A percentile compares a stretch with the other conserved stretches of the same genome.
Conservation (phyloP, 2,329 filamentous ascomycete species). For the Fusarium odoratissimum region DNA sequence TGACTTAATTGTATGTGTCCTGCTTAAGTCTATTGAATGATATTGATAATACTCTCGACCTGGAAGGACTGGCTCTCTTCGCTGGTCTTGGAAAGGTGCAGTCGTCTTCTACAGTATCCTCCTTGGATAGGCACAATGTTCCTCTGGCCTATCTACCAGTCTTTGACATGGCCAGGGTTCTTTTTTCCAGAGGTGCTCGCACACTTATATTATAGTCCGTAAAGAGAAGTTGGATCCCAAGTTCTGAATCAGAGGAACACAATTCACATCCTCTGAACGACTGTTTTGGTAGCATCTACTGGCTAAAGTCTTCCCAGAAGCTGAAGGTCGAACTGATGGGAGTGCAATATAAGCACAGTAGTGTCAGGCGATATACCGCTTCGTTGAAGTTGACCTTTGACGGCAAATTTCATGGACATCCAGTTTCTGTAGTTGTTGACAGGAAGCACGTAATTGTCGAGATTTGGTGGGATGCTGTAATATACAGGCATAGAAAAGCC, state of each 20-base stretch:
- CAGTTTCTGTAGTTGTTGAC: background rate
- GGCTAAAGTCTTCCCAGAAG: background rate
- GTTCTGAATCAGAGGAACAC: background rate
- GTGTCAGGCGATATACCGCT: background rate
- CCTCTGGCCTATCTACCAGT: background rate
- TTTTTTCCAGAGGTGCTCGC: background rate
- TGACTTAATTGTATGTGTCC: constrained; percentile 50
- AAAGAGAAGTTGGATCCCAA: background rate
- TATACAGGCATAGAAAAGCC: background rate
- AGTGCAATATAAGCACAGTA: background rate
- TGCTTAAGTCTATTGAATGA: background rate
- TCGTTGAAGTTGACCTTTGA: too few species aligned
- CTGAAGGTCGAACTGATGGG: background rate
- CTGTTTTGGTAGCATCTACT: background rate
- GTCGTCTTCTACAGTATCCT: background rate
- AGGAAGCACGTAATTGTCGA: background rate
- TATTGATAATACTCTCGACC: background rate
- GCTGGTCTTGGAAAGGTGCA: background rate
- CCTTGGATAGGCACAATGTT: background rate
- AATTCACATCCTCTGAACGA: background rate
- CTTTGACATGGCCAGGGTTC: background rate
- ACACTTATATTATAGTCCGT: background rate
- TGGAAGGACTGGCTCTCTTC: background rate
- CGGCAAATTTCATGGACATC: too few species aligned
- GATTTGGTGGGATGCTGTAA: background rate